Evolutionary conservation across 2,329 filamentous ascomycete genomes (phyloP).

Genomic region (Nemania diffusa): DNA sequence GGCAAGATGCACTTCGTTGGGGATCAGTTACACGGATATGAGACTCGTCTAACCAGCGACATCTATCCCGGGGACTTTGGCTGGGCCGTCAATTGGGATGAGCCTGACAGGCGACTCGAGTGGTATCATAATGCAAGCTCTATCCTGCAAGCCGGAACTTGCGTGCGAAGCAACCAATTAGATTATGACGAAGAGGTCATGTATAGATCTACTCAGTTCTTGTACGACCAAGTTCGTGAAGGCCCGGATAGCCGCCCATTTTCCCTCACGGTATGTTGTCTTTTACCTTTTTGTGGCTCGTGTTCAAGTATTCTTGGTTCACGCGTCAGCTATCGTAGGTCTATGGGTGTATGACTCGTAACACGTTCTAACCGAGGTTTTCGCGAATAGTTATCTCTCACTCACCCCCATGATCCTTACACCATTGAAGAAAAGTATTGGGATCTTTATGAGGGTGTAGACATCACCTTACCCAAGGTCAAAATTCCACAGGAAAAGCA

Average conservation of each 20-base stretch:
- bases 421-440: conserved; percentile 94
- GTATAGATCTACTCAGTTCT: conserved; percentile 87
- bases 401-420: conserved; percentile 94
- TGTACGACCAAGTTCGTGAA: conserved; percentile 90
- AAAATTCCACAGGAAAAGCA: conserved; percentile 82
- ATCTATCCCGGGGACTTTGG: conserved; percentile 96
- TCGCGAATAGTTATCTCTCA: conserved; percentile 75
- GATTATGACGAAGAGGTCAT: conserved; percentile 98
- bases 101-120: conserved; percentile 84
- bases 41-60: conserved; percentile 90
- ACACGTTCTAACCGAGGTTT: conserved; percentile 18
- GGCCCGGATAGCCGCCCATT: conserved; percentile 80
- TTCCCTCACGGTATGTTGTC: conserved; percentile 74
- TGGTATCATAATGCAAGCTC: conserved; percentile 98
- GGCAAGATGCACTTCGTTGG: conserved; percentile 99
- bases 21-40: conserved; percentile 93
- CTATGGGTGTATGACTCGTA: not conserved
- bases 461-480: conserved; percentile 84
- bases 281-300: not conserved
- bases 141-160: conserved; percentile 87
- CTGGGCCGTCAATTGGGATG: conserved; percentile 96
- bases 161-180: conserved; percentile 91
- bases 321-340: not conserved
- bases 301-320: not conserved
- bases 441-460: conserved; percentile 89